Percentiles rank a stretch among this genome's conserved stretches.
phyloP scores from a whole-genome alignment of 2,329 filamentous ascomycete species.

The Chrysoporthe austroafricana region DNA sequence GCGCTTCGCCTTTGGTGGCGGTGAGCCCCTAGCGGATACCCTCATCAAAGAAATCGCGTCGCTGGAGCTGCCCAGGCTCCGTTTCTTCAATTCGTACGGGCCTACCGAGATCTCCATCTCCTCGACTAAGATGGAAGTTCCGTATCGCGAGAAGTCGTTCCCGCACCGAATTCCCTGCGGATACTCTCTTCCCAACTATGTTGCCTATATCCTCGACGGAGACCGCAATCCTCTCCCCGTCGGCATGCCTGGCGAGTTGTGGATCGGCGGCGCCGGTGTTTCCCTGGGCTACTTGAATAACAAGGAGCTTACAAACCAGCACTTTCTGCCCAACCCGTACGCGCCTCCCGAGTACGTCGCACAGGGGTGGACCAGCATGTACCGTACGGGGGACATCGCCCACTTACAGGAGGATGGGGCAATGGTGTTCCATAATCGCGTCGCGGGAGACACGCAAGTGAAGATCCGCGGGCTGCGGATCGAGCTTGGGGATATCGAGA shows the following conservation, averaged over 20 bases:
- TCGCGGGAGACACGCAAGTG: constrained; percentile 47
- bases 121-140: constrained; percentile 6
- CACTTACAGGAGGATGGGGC: constrained; percentile 39
- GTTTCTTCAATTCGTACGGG: constrained; percentile 28
- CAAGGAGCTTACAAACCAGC: constrained; percentile 27
- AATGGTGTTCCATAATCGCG: constrained; percentile 42
- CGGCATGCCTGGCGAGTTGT: constrained; percentile 45
- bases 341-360: not conserved
- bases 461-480: constrained; percentile 42
- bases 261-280: constrained; percentile 45
- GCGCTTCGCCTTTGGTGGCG: constrained; percentile 38
- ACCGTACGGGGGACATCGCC: constrained; percentile 47
- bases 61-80: not conserved
- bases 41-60: not conserved
- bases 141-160: constrained; percentile 1
- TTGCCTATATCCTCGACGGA: constrained; percentile 47
- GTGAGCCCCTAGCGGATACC: constrained; percentile 34
- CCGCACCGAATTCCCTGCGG: constrained; percentile 1
- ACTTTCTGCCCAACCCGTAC: constrained; percentile 22
- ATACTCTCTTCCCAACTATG: constrained; percentile 35
- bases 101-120: constrained; percentile 30
- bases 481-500: constrained; percentile 42
- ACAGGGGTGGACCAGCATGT: constrained; percentile 32
- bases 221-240: constrained; percentile 36
- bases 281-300: constrained; percentile 43